Base-by-base conservation (phyloP, 176 grass and related monocot species). In the Eleusine coracana region DNA sequence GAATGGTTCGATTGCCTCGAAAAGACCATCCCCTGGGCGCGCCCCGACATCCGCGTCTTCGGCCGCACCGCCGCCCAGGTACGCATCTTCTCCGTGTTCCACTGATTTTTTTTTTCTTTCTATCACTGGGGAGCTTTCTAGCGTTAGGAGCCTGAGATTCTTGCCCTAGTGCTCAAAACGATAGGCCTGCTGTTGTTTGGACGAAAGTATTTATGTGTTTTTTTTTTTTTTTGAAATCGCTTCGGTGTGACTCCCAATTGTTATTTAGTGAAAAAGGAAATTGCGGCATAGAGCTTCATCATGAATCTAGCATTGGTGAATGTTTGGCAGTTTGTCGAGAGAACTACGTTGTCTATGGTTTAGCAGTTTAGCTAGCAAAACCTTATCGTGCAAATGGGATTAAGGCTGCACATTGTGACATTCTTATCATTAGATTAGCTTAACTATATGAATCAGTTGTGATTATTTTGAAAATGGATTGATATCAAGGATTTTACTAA, bases 1-100 rank as follows among this genome's bases (percentile, higher is more conserved):
- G 84, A 80, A 60, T 80, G 87, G 96, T 95, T 89, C 80, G 75
- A 91, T 73, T 74, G 76, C 68, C 92, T 98, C 63, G 77, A 95
- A 91, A 91, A 73, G 62, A 6, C 80, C 75, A 90, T 98, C 37
- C 87, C 89, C 3, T 95, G 96, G 96, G 90, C 80, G 41, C 79
- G 85, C 51, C 96, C 90, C 58, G 45, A 38, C 46, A 88, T 98
- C 78, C 87, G 86, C 21, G 87, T 95, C 55, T 95, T 95, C 40
- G 96, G 96, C 42, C 94, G 85, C 80, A 86, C 80, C 60, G 36
- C 27, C 79, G 29, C 74, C 2, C 90, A 95, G 89, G 96, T 95
- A 16, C 37, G 10, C 38, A 8, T 3, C 84, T 13, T 38, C 78
- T 6, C 7, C 21, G 31, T 9, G 10, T 66, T 20, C 56, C 7